Base-by-base conservation (phyloP, 768 basidiomycete genomes). In the Mycena alexandri region DNA sequence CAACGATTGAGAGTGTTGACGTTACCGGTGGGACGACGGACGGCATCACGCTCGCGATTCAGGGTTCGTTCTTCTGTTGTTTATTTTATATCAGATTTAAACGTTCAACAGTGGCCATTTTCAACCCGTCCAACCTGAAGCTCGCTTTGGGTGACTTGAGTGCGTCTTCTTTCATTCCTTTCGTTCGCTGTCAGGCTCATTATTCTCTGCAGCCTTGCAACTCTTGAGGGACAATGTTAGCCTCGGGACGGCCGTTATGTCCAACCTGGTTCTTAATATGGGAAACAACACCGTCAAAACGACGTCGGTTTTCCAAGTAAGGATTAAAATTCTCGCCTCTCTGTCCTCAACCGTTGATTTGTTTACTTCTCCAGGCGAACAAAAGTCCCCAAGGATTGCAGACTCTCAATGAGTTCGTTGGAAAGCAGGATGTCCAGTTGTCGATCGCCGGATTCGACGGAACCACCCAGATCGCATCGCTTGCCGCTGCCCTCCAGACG, bases 401-500 rank as follows among this genome's bases (percentile, higher is more conserved):
- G 69, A 91, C 91, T 1, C 80, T 93, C 36, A 84, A 87, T 60
- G 86, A 92, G 42, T 93, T 93, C 72, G 85, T 92, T 48, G 85
- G 87, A 16, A 84, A 87, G 55, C 86, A 83, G 71, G 89, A 90
- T 66, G 88, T 89, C 14, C 76, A 82, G 51, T 77, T 92, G 17
- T 76, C 75, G 11, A 92, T 93, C 59, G 74, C 77, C 33, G 91
- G 91, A 5, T 91, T 84, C 71, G 78, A 81, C 56, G 84, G 84
- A 42, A 91, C 90, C 71, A 92, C 91, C 3, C 72, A 84, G 12
- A 79, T 91, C 14, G 77, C 79, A 3, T 91, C 91, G 5, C 79
- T 93, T 21, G 73, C 82, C 10, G 82, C 84, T 43, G 91, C 92
- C 0, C 90, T 93, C 71, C 74, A 88, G 76, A 84, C 86, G 16